These are phyloP conservation scores for Naematelia encephala DNA, from an alignment of 768 basidiomycete genomes.

Conservation along the genomic window DNA sequence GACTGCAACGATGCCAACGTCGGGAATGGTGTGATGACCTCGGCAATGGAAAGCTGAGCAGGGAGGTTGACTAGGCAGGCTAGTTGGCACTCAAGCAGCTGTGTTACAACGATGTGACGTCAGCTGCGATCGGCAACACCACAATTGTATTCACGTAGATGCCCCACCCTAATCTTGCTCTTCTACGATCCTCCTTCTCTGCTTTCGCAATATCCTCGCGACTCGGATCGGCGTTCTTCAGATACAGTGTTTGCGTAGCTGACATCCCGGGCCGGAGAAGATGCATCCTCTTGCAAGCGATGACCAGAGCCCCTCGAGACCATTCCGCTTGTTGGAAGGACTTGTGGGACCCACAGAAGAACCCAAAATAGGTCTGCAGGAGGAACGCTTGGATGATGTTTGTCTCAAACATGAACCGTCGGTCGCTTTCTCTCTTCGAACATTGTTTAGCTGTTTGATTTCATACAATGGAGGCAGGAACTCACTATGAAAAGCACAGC, in stretches of 20 bases:
- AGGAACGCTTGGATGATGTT: constrained; percentile 8
- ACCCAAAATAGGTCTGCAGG: constrained; percentile 7
- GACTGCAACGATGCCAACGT: background rate
- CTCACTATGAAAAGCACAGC: constrained; percentile 12
- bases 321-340: constrained; percentile 12
- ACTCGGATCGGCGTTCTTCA: background rate
- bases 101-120: no score
- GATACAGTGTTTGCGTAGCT: background rate
- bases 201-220: background rate
- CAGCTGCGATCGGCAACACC: background rate
- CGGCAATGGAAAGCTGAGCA: constrained; percentile 11
- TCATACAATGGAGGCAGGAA: no score
- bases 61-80: constrained; percentile 17
- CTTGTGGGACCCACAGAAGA: constrained; percentile 13
- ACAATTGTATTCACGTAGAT: constrained; percentile 10
- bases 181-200: constrained; percentile 9
- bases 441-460: background rate
- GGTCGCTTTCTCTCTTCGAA: constrained; percentile 10
- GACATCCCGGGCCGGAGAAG: constrained; percentile 11
- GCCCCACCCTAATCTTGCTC: constrained; percentile 12
- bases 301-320: constrained; percentile 9
- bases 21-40: constrained; percentile 10
- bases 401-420: constrained; percentile 10
- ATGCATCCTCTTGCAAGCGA: constrained; percentile 14
- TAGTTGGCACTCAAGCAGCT: constrained; percentile 14